Base-by-base conservation (phyloP, 2,329 filamentous ascomycete genomes). In the Westerdykella sp. region DNA sequence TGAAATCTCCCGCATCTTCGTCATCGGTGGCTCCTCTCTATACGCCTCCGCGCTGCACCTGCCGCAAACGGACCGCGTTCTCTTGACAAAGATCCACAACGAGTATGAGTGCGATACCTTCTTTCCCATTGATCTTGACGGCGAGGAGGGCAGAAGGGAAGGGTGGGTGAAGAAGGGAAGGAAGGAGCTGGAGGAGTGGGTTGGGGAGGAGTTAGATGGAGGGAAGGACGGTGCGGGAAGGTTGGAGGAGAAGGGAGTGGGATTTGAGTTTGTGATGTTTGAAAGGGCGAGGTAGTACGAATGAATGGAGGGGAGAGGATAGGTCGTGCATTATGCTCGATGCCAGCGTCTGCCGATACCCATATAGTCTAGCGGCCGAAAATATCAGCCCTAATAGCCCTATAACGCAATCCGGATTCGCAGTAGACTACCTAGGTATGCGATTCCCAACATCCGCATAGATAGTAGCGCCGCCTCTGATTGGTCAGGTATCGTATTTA, bases 11-110 rank as follows among this genome's bases (percentile, higher is more conserved):
- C 21, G 50, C 9, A 75, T 88, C 3, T 97, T 90, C 66, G 79
- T 97, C 35, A 96, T 98, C 57, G 93, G 93, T 18, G 93, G 93
- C 4, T 85, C 81, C 43, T 84, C 89, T 69, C 83, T 97, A 51
- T 98, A 97, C 68, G 73, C 72, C 32, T 77, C 82, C 16, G 83
- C 87, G 12, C 71, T 97, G 59, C 62, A 69, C 53, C 56, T 80
- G 44, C 61, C 67, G 34, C 74, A 80, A 63, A 73, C 81, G 34
- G 75, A 71, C 55, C 71, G 81, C 34, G 76, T 93, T 42, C 66
- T 93, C 47, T 69, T 91, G 51, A 93, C 87, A 40, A 75, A 78
- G 50, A 77, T 94, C 30, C 59, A 76, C 50, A 71, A 69, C 3
- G 84, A 87, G 38, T 91, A 82, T 67, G 83, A 84, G 44, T 90